Percentiles rank a stretch among this genome's conserved stretches.
phyloP scores from a whole-genome alignment of 139 green algal species.

The Eudorina sp. region DNA sequence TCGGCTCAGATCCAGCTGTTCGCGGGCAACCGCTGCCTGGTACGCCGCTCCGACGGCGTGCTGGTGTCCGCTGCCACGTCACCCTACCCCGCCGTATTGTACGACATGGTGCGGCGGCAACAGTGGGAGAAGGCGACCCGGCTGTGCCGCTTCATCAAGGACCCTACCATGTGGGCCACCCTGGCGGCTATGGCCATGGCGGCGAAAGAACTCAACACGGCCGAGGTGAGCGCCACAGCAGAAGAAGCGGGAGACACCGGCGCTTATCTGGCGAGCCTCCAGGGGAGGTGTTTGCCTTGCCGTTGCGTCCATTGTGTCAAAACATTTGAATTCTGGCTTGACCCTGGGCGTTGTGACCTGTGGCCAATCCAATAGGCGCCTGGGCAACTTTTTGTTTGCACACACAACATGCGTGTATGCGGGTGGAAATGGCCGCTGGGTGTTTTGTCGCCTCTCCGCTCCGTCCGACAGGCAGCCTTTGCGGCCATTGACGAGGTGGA shows the following conservation, averaged over 20 bases:
- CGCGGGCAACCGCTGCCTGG: conserved; percentile 56
- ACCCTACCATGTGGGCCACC: conserved; percentile 80
- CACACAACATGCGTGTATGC: too few relatives aligned
- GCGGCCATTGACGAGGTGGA: conserved; percentile 63
- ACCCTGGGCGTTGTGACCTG: too few relatives aligned
- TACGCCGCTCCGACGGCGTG: conserved; percentile 75
- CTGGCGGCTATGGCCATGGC: conserved; percentile 81
- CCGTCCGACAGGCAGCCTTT: conserved; percentile 21
- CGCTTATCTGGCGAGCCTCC: too few relatives aligned
- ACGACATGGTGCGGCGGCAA: conserved; percentile 66
- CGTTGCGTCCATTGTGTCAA: too few relatives aligned
- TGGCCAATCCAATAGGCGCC: too few relatives aligned
- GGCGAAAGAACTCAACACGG: conserved; percentile 77
- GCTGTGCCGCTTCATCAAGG: conserved; percentile 84
- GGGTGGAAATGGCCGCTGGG: too few relatives aligned
- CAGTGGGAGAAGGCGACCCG: conserved; percentile 82
- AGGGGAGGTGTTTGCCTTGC: too few relatives aligned
- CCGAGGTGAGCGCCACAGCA: conserved; percentile 70
- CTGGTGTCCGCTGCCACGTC: conserved; percentile 62
- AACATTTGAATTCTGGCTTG: too few relatives aligned
- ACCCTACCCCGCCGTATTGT: conserved; percentile 73
- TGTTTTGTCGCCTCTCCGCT: conserved; percentile 61
- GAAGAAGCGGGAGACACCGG: too few relatives aligned
- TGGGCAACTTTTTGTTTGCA: too few relatives aligned
- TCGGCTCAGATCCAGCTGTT: conserved; percentile 63